Evolutionary conservation across 495 filamentous ascomycete species (phyloP), one percentile per base, ranked within the genome.

Genomic region (Patellaria atrata): DNA sequence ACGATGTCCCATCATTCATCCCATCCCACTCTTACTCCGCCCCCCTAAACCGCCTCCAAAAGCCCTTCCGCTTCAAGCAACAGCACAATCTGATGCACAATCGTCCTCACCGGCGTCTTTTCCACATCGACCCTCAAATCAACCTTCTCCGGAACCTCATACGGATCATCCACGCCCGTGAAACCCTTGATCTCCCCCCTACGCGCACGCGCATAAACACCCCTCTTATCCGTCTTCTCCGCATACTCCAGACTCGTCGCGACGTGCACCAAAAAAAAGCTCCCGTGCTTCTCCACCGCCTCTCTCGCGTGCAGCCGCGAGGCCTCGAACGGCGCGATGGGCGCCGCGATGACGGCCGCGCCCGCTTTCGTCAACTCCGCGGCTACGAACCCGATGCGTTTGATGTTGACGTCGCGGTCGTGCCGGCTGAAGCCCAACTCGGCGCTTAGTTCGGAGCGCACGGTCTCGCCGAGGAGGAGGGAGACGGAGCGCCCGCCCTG

Each of bases 111-210:
- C 40, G 68, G 79, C 58, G 77, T 82, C 70, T 75, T 83, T 63
- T 79, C 75, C 38, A 71, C 55, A 58, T 96, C 83, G 6, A 96
- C 87, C 18, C 73, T 71, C 37, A 97, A 64, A 55, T 94, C 70
- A 19, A 83, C 70, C 62, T 91, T 89, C 38, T 57, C 51, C 3
- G 89, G 89, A 40, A 57, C 52, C 73, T 97, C 89, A 56, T 96
- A 97, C 36, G 89, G 85, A 59, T 94, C 89, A 58, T 97, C 89
- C 38, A 97, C 89, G 50, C 89, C 89, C 20, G 89, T 97, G 67
- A 97, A 97, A 21, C 85, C 85, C 74, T 83, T 89, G 62, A 97
- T 92, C 68, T 94, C 84, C 11, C 89, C 89, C 6, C 60, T 67
- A 33, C 91, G 72, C 10, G 89, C 89, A 60, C 73, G 71, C 16